Conservation (phyloP, 805 yeast species). For the Nakazawaea ambrosiae region DNA sequence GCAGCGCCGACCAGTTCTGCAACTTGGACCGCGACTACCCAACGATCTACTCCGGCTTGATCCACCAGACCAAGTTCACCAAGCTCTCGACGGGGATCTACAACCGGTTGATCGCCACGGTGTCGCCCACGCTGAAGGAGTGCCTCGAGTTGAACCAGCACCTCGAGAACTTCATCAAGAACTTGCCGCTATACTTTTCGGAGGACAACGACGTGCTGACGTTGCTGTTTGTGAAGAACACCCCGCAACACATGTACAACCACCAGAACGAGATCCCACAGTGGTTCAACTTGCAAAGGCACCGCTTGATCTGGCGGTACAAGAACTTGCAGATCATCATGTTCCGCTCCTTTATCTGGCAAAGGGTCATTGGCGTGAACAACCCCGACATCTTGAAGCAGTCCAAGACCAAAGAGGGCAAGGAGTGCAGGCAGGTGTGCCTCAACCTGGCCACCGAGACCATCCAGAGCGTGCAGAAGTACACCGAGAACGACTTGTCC, state of each 20-base stretch:
- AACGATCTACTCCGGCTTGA: slow-evolving; percentile 52
- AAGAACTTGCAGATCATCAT: slow-evolving; percentile 48
- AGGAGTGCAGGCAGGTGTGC: slow-evolving; percentile 43
- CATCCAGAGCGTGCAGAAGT: slow-evolving; percentile 40
- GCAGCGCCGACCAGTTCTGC: slow-evolving; percentile 11
- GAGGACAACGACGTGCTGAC: slow-evolving; percentile 29
- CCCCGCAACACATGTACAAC: slow-evolving; percentile 17
- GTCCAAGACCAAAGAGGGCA: slow-evolving; percentile 34
- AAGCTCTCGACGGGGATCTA: slow-evolving; percentile 41
- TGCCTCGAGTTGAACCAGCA: slow-evolving; percentile 40
- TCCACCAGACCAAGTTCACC: slow-evolving; percentile 46
- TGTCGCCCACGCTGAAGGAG: slow-evolving; percentile 41
- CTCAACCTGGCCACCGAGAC: slow-evolving; percentile 45
- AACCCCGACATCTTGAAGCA: slow-evolving; percentile 24
- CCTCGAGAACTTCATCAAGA: slow-evolving; percentile 31
- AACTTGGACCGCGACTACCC: slow-evolving; percentile 30
- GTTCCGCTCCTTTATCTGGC: slow-evolving; percentile 51
- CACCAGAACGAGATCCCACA: slow-evolving; percentile 26
- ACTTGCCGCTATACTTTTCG: slow-evolving; percentile 40
- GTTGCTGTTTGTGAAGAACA: slow-evolving; percentile 17
- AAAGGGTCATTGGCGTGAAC: slow-evolving; percentile 34
- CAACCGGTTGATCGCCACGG: slow-evolving; percentile 37
- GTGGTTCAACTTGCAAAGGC: slow-evolving; percentile 50
- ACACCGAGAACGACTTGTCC: slow-evolving; percentile 28
- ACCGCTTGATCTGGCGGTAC: slow-evolving; percentile 51